These are phyloP conservation scores for Kwoniella bestiolae DNA, from an alignment of 768 basidiomycete species.

Conservation along the genomic window DNA sequence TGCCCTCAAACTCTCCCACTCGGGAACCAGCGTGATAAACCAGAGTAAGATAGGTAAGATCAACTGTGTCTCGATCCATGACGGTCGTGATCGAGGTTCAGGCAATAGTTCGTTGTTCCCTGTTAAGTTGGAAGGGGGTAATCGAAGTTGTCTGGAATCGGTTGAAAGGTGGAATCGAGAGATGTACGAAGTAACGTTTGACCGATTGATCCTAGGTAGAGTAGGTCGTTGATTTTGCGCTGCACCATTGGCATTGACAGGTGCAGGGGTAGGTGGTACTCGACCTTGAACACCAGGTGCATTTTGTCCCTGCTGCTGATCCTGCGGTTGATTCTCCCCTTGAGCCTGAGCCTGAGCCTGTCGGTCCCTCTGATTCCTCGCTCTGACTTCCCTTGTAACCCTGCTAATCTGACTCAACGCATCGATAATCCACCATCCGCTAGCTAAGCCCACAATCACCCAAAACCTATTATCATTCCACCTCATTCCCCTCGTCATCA, in stretches of 20 bases:
- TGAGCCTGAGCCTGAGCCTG: background rate
- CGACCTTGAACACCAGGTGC: constrained; percentile 13
- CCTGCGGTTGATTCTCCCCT: background rate
- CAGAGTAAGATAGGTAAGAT: constrained; percentile 44
- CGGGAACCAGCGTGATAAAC: constrained; percentile 50
- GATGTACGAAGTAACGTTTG: background rate
- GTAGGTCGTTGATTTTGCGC: background rate
- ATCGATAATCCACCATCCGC: constrained; percentile 42
- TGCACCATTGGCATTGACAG: background rate
- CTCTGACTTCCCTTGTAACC: constrained; percentile 11
- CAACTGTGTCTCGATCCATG: constrained; percentile 36
- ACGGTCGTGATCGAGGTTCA: constrained; percentile 18
- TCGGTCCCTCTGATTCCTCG: background rate
- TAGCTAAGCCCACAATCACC: constrained; percentile 37
- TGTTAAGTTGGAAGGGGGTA: constrained; percentile 17
- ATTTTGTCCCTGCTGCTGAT: constrained; percentile 2
- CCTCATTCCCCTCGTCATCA: constrained; percentile 44
- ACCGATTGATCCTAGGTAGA: background rate
- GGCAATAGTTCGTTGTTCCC: constrained; percentile 1
- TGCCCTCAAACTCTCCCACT: constrained; percentile 41
- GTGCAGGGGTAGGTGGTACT: background rate
- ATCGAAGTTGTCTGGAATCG: constrained; percentile 34
- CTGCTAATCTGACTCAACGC: constrained; percentile 9
- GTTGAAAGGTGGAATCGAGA: constrained; percentile 40
- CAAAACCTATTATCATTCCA: constrained; percentile 42